Conservation (phyloP, 163 green algal genomes). For the Scenedesmus sp. region DNA sequence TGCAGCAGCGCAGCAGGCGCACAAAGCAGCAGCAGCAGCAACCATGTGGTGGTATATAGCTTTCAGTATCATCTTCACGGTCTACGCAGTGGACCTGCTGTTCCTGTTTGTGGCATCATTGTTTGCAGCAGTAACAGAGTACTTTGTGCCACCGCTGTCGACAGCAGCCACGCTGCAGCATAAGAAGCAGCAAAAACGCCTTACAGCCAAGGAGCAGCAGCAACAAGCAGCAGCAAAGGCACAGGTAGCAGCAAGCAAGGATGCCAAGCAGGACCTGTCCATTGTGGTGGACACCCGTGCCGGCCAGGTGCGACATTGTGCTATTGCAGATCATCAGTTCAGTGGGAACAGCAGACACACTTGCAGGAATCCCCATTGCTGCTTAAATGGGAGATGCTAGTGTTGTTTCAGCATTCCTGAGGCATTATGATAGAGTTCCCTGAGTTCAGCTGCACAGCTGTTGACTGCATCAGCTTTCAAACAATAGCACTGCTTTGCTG, state of each 20-base stretch:
- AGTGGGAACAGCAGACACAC: not conserved
- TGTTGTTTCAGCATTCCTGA: too few relatives aligned
- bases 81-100: conserved; percentile 67
- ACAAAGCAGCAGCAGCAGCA: conserved; percentile 13
- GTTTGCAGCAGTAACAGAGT: conserved; percentile 57
- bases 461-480: too few relatives aligned
- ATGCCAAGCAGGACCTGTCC: conserved; percentile 9
- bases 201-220: conserved; percentile 53
- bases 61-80: conserved; percentile 63
- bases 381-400: too few relatives aligned
- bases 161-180: conserved; percentile 27
- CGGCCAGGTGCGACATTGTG: not conserved
- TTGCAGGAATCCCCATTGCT: not conserved
- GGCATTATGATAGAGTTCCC: too few relatives aligned
- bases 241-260: conserved; percentile 1
- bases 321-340: not conserved
- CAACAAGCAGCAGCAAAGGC: conserved; percentile 7
- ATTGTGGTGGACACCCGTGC: conserved; percentile 45
- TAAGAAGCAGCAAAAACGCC: conserved; percentile 36
- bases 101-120: conserved; percentile 61
- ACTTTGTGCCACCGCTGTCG: conserved; percentile 51
- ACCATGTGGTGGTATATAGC: conserved; percentile 60
- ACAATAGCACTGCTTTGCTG: too few relatives aligned
- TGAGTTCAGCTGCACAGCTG: too few relatives aligned
- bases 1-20: conserved; percentile 15